Conservation (phyloP, 2,329 filamentous ascomycete species). For the Fusarium sublunatum region DNA sequence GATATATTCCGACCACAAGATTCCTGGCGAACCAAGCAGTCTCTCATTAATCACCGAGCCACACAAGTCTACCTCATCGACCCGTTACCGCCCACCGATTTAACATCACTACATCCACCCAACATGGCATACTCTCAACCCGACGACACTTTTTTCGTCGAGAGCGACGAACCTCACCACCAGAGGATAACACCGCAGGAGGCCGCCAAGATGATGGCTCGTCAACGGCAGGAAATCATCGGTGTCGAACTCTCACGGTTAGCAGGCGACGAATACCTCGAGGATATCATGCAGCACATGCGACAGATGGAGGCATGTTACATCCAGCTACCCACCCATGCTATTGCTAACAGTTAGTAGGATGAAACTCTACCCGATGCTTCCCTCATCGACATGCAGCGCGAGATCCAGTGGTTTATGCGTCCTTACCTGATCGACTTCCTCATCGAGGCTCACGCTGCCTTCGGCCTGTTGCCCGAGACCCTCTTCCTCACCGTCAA, state of each 20-base stretch:
- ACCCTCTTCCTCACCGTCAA: constrained; percentile 97
- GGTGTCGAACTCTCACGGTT: constrained; percentile 88
- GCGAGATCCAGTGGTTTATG: constrained; percentile 99
- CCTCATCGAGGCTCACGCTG: constrained; percentile 94
- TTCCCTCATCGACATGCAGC: constrained; percentile 98
- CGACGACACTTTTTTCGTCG: constrained; percentile 65
- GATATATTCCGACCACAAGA: constrained; percentile 56
- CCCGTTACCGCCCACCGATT: constrained; percentile 24
- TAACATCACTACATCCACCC: constrained; percentile 40
- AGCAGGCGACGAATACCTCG: constrained; percentile 89
- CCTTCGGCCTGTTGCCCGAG: constrained; percentile 92
- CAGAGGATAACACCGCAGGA: constrained; percentile 75
- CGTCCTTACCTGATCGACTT: constrained; percentile 98
- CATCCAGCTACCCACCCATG: background rate
- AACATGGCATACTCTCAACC: constrained; percentile 60
- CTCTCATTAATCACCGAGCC: constrained; percentile 56
- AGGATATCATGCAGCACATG: constrained; percentile 95
- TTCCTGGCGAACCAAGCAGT: constrained; percentile 65
- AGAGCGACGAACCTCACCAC: constrained; percentile 63
- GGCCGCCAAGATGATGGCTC: constrained; percentile 80
- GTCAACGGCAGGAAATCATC: constrained; percentile 87
- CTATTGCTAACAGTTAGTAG: constrained; percentile 52
- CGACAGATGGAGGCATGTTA: constrained; percentile 85
- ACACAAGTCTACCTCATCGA: constrained; percentile 43
- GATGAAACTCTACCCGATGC: constrained; percentile 93